These are phyloP conservation scores for Sordariomycetes sp. DNA, from an alignment of 2,329 filamentous ascomycete genomes.

Conservation along the genomic window DNA sequence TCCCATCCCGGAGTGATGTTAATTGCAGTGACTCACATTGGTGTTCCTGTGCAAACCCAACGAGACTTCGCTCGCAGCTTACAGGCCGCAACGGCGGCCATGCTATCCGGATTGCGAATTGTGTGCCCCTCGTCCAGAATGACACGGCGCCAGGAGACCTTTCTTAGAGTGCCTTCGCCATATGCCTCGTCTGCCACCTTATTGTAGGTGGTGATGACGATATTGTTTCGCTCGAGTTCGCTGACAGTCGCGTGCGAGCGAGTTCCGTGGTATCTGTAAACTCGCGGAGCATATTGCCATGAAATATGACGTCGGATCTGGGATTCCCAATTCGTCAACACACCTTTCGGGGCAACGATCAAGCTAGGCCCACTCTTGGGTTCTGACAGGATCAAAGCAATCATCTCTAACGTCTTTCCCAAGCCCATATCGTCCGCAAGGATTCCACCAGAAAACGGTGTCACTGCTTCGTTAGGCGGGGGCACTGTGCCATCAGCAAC, in stretches of 20 bases:
- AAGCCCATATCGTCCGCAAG: constrained; percentile 89
- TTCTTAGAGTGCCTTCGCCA: constrained; percentile 27
- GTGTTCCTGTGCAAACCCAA: constrained; percentile 74
- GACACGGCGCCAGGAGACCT: constrained; percentile 62
- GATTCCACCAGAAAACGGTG: constrained; percentile 69
- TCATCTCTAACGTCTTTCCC: constrained; percentile 80
- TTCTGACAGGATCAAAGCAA: constrained; percentile 60
- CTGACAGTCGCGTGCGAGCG: constrained; percentile 38
- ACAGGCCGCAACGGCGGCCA: constrained; percentile 58
- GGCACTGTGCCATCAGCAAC: constrained; percentile 3
- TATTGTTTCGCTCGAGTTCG: constrained; percentile 56
- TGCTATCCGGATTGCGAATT: constrained; percentile 68
- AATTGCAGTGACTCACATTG: constrained; percentile 45
- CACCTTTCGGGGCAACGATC: constrained; percentile 71
- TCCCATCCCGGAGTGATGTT: not conserved
- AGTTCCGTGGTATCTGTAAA: constrained; percentile 66
- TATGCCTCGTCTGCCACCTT: constrained; percentile 54
- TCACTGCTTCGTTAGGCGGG: constrained; percentile 32
- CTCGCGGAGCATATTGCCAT: constrained; percentile 46
- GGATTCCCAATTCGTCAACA: constrained; percentile 85
- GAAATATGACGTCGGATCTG: constrained; percentile 67
- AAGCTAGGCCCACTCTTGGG: constrained; percentile 52
- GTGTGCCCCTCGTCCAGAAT: constrained; percentile 78
- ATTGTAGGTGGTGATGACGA: constrained; percentile 79
- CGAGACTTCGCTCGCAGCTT: constrained; percentile 58